A percentile compares a stretch with the other conserved stretches of the same genome.
phyloP scores from a whole-genome alignment of 306 rosid genomes.

The Argentina anserina region DNA sequence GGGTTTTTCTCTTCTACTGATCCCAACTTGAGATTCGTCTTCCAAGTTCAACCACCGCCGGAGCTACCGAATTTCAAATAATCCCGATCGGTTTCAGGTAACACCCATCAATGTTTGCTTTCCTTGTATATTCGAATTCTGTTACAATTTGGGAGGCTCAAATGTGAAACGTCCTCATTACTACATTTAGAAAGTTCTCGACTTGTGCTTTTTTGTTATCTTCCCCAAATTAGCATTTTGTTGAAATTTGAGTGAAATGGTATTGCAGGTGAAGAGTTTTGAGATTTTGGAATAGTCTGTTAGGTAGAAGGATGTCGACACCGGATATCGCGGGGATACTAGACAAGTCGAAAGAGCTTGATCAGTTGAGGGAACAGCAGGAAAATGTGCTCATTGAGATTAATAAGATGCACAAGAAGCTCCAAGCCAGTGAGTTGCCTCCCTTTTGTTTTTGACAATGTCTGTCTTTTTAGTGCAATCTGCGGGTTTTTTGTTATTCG shows the following conservation, averaged over 20 bases:
- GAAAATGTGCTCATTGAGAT: slow-evolving; percentile 71
- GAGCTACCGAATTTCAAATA: background rate
- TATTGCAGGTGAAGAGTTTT: slow-evolving; percentile 12
- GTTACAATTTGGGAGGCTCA: background rate
- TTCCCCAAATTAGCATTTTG: background rate
- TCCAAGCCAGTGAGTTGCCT: slow-evolving; percentile 53
- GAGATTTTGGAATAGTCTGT: background rate
- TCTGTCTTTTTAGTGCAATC: background rate
- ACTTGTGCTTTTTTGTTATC: background rate
- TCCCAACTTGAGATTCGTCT: background rate
- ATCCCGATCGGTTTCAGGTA: slow-evolving; percentile 1
- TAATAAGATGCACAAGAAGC: slow-evolving; percentile 94
- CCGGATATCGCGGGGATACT: slow-evolving; percentile 65
- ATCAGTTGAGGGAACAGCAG: slow-evolving; percentile 78
- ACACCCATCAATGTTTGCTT: background rate
- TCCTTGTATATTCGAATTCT: background rate
- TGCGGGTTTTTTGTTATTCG: background rate
- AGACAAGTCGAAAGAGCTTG: slow-evolving; percentile 79
- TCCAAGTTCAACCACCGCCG: background rate
- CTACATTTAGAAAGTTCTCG: background rate
- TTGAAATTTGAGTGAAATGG: slow-evolving; percentile 6
- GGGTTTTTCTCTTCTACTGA: background rate
- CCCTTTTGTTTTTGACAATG: background rate
- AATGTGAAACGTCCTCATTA: background rate
- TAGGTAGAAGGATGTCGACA: slow-evolving; percentile 56